Percentiles rank a stretch among this genome's conserved stretches.
Conservation (phyloP, 805 yeast genomes). For the Lipomyces spencermartinsiae region DNA sequence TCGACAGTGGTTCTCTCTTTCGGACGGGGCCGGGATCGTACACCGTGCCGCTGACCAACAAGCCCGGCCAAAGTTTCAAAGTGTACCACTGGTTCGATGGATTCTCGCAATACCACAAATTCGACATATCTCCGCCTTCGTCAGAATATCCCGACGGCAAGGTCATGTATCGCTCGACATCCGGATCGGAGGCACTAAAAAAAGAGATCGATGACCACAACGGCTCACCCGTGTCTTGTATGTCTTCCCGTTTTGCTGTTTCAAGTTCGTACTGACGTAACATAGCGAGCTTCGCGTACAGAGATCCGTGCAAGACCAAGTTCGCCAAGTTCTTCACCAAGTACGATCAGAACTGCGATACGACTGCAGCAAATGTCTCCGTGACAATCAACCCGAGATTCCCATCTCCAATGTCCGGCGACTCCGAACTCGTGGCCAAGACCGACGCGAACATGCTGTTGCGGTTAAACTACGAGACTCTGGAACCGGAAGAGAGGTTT, state of each 20-base stretch:
- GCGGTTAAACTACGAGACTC: slow-evolving; percentile 13
- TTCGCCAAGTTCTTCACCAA: slow-evolving; percentile 21
- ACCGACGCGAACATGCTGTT: slow-evolving; percentile 17
- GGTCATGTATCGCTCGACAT: slow-evolving; percentile 18
- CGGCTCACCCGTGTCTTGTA: slow-evolving; percentile 15
- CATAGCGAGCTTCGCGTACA: slow-evolving; percentile 16
- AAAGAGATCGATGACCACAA: background rate
- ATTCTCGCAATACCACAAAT: slow-evolving; percentile 17
- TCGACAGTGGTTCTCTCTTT: slow-evolving; percentile 10
- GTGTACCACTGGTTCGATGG: slow-evolving; percentile 26
- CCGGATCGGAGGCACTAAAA: slow-evolving; percentile 17
- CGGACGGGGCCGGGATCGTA: slow-evolving; percentile 26
- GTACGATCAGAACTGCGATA: background rate
- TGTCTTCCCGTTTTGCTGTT: background rate
- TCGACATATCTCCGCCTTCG: slow-evolving; percentile 17
- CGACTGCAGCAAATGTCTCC: background rate
- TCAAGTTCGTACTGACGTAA: too few relatives aligned
- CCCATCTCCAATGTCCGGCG: slow-evolving; percentile 18
- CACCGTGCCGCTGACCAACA: slow-evolving; percentile 19
- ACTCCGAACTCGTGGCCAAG: slow-evolving; percentile 10
- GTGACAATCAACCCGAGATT: slow-evolving; percentile 22
- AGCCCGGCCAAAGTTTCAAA: slow-evolving; percentile 19
- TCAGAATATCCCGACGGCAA: slow-evolving; percentile 12
- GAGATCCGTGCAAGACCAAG: slow-evolving; percentile 23
- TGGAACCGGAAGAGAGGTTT: slow-evolving; percentile 14